A percentile compares a stretch with the other conserved stretches of the same genome.
These are phyloP conservation scores for Mycena vulgaris DNA, from an alignment of 768 basidiomycete species.

Conservation along the genomic window DNA sequence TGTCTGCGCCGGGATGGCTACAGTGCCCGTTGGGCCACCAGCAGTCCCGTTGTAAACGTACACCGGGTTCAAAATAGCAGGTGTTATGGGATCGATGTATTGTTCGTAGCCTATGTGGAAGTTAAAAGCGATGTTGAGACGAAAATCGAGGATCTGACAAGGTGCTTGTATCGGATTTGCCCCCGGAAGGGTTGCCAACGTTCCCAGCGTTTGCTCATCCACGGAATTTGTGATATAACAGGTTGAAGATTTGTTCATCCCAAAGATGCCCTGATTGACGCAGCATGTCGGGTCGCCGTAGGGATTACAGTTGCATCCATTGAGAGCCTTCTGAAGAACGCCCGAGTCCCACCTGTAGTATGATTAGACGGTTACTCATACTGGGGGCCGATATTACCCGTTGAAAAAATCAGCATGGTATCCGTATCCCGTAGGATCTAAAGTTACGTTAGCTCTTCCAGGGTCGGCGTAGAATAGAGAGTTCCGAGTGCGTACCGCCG, in stretches of 20 bases:
- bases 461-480: neutral
- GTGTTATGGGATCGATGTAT: conserved; percentile 45
- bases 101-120: conserved; percentile 42
- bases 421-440: conserved; percentile 62
- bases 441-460: conserved; percentile 38
- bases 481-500: conserved; percentile 17
- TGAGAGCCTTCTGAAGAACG: conserved; percentile 57
- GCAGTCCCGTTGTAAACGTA: conserved; percentile 42
- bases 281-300: conserved; percentile 45
- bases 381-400: conserved; percentile 10
- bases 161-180: conserved; percentile 49
- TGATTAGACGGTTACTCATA: neutral
- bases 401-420: conserved; percentile 56
- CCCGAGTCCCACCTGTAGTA: conserved; percentile 54
- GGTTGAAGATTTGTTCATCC: conserved; percentile 36
- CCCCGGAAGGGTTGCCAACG: conserved; percentile 42
- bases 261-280: conserved; percentile 41
- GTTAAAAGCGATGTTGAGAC: no score
- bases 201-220: conserved; percentile 42
- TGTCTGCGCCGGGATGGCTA: conserved; percentile 42
- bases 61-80: conserved; percentile 46
- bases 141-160: conserved; percentile 2
- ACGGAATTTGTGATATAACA: conserved; percentile 43
- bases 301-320: conserved; percentile 47
- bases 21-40: conserved; percentile 41